Base-by-base conservation (phyloP, 352 stramenopile species). In the Pythium utonaiense region DNA sequence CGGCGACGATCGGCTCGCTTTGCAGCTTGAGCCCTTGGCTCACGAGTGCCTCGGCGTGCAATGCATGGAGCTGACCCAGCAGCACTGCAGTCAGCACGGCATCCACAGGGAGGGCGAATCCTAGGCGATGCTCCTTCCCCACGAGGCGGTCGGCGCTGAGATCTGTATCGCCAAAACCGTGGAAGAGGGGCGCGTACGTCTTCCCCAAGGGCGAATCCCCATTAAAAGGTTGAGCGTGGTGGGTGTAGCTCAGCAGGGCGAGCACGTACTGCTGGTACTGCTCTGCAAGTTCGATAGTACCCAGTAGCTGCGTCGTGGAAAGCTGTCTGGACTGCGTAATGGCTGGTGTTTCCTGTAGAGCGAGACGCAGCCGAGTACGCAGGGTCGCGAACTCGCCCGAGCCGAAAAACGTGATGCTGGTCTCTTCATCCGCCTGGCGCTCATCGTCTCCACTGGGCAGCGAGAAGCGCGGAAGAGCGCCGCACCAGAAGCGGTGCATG, bases 151-250 rank as follows among this genome's bases (percentile, higher is more conserved):
- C 70, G 2, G 33, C 33, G 14, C 67, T 44, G n/a, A 84, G 36
- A 33, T 77, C 60, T n/a, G 70, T 50, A 7, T 50, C 65, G 5
- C 60, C 69, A 49, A 78, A 70, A 4, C 77, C 80, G 53, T 77
- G 73, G 50, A 89, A 85, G 0, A 89, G 60, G 21, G 74, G 71
- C 0, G 69, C 53, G 56, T 77, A 86, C 22, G 25, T 50, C 6
- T 42, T 51, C 1, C 38, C 21, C 21, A 57, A 6, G 1, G 21
- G 3, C 8, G 36, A n/a, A 16, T 14, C 22, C 24, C 27, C 13
- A n/a, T 40, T 2, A 19, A 25, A 47, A 8, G 33, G 33, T 21
- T 2, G 27, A 1, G 27, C 16, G 31, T n/a, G 1, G 25, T 69
- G 45, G 5, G 41, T 61, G 60, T 72, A 78, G 0, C 51, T 67